Percentiles rank a stretch among this genome's conserved stretches.
Evolutionary conservation across 306 rosid species (phyloP).

Genomic region (Fragaria vesca): DNA sequence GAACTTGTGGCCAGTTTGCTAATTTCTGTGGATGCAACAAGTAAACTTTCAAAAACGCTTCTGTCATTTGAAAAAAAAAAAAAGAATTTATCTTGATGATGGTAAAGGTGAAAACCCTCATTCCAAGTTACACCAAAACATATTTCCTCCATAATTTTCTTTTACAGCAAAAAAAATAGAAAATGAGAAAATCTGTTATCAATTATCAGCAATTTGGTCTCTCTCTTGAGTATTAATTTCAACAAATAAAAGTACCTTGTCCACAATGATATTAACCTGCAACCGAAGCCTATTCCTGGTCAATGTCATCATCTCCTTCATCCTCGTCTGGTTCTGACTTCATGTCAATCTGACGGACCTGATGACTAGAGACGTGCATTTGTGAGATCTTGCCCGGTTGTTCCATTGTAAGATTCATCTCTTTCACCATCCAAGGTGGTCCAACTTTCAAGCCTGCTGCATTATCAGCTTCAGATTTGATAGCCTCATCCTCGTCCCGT

Average conservation of each 20-base stretch:
- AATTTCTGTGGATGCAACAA: slow-evolving; percentile 92
- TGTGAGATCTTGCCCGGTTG: slow-evolving; percentile 59
- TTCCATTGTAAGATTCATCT: slow-evolving; percentile 82
- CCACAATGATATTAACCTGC: slow-evolving; percentile 38
- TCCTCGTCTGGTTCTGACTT: slow-evolving; percentile 62
- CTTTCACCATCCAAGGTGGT: slow-evolving; percentile 96
- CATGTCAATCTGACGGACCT: slow-evolving; percentile 49
- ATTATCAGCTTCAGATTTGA: no score
- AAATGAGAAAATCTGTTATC: not conserved
- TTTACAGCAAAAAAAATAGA: not conserved
- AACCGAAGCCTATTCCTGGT: slow-evolving; percentile 73
- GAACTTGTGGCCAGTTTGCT: slow-evolving; percentile 56
- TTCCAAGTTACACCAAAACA: not conserved
- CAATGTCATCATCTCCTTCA: slow-evolving; percentile 59
- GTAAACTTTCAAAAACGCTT: slow-evolving; percentile 32
- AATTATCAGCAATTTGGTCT: not conserved
- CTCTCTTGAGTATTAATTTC: not conserved
- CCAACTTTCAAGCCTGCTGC: slow-evolving; percentile 50
- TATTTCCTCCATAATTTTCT: not conserved
- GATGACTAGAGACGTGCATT: not conserved
- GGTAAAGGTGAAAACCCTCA: not conserved
- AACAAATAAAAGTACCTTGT: not conserved
- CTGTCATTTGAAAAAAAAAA: not conserved
- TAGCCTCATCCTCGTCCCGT: slow-evolving; percentile 44
- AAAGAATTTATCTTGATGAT: not conserved